Evolutionary conservation across 345 rosid species (phyloP), one percentile per base, ranked within the genome.

Genomic region (Rhizophora mangle): DNA sequence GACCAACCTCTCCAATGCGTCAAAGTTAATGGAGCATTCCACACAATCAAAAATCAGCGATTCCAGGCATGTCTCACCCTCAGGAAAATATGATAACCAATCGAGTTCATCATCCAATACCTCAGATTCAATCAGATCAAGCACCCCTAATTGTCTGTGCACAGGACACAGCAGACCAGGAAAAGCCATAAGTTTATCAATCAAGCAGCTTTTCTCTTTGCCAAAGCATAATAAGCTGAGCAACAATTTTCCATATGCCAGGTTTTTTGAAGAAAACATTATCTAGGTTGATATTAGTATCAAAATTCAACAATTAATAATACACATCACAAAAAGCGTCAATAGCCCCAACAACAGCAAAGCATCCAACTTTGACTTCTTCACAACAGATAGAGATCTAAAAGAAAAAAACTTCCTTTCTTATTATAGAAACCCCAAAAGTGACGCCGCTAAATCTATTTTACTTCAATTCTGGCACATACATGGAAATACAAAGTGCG

Each of bases 51-150:
- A 93, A 72, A 81, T 81, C 64, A 93, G 81, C 24, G 94, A 85
- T 75, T 87, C 91, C 13, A 90, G 83, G 55, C 80, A 65, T 2
- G 88, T 80, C 68, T 79, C 83, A 36, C 79, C 78, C 61, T 87
- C 91, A 0, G 98, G 92, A 63, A 93, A 90, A 73, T 76, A 85
- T 8, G 86, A 87, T 67, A 90, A 75, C 97, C 96, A 93, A 72
- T 90, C 97, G 46, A 83, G 82, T 11, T 85, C 97, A 68, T 84
- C 93, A 26, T 87, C 87, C 0, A 68, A 3, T 32, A 91, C 88
- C 70, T 89, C 97, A 8, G 97, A 83, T 64, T 91, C 97, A 55
- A 86, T 81, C 82, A 91, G 87, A 81, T 88, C 94, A 74, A 91
- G 89, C 34, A 85, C 94, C 69, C 76, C 79, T 57, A 91, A 82